These are phyloP conservation scores for Tetracentron sinense DNA, from an alignment of 164 flowering plant genomes.

Conservation along the genomic window DNA sequence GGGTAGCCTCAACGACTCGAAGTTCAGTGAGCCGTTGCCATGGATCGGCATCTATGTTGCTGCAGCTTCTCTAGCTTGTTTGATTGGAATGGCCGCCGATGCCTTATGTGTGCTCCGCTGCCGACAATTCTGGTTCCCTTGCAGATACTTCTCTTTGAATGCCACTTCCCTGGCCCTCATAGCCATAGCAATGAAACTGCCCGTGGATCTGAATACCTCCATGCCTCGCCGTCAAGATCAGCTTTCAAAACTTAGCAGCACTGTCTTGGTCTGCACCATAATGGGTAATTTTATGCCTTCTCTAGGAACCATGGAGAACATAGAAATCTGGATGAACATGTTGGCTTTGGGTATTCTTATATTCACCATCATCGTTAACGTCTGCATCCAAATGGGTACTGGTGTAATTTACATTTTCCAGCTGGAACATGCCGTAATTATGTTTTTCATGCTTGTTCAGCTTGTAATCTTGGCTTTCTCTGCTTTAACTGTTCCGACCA, in stretches of 20 bases:
- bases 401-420: constrained; percentile 44
- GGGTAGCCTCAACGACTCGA: constrained; percentile 41
- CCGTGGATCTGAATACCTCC: constrained; percentile 56
- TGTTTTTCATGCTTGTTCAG: constrained; percentile 42
- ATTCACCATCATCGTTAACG: constrained; percentile 43
- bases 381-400: constrained; percentile 52
- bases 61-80: constrained; percentile 49
- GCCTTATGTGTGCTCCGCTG: constrained; percentile 30
- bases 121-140: constrained; percentile 54
- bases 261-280: constrained; percentile 41
- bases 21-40: constrained; percentile 55
- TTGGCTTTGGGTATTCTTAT: constrained; percentile 58
- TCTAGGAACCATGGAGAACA: constrained; percentile 41
- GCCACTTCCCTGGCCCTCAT: constrained; percentile 53
- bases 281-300: constrained; percentile 67
- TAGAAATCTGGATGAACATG: constrained; percentile 38
- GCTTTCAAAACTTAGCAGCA: constrained; percentile 56
- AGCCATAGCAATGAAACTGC: constrained; percentile 46
- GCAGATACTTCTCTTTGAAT: constrained; percentile 53
- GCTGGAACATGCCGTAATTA: constrained; percentile 36
- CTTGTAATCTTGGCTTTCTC: constrained; percentile 35
- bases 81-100: constrained; percentile 48
- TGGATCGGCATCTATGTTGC: constrained; percentile 62
- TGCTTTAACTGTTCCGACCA: constrained; percentile 40
- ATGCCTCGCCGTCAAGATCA: constrained; percentile 56